These are phyloP conservation scores for Cicer bijugum DNA, from an alignment of 306 rosid species.

Conservation along the genomic window DNA sequence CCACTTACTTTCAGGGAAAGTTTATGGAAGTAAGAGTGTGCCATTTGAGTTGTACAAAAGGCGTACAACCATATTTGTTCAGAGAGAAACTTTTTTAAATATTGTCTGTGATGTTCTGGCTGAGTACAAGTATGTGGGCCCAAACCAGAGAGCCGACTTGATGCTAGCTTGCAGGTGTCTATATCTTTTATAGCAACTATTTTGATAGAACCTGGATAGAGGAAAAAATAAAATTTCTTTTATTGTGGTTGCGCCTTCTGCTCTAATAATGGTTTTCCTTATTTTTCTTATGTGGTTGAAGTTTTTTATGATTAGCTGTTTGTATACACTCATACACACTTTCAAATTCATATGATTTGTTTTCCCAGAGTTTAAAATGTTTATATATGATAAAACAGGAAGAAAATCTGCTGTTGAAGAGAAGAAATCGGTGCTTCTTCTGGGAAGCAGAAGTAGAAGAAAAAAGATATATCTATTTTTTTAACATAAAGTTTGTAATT, in stretches of 20 bases:
- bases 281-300: constrained; percentile 14
- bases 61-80: constrained; percentile 70
- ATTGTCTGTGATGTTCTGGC: constrained; percentile 84
- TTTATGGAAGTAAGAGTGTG: constrained; percentile 51
- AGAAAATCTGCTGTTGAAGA: background rate
- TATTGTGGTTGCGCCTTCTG: constrained; percentile 1
- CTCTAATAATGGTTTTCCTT: constrained; percentile 23
- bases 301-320: constrained; percentile 19
- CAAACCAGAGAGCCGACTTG: constrained; percentile 88
- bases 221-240: background rate
- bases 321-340: background rate
- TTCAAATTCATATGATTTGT: constrained; percentile 4
- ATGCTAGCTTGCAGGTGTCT: constrained; percentile 86
- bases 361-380: background rate
- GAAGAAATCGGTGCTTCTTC: background rate
- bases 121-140: constrained; percentile 91
- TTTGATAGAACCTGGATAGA: constrained; percentile 28
- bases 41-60: constrained; percentile 86
- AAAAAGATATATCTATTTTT: background rate
- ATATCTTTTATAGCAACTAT: constrained; percentile 32
- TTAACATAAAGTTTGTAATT: background rate
- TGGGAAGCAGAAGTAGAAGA: background rate
- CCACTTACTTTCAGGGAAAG: constrained; percentile 49
- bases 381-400: background rate
- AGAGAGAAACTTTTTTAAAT: constrained; percentile 68